These are phyloP conservation scores for Monilinia vaccinii-corymbosi DNA, from an alignment of 2,329 filamentous ascomycete genomes.

Conservation along the genomic window DNA sequence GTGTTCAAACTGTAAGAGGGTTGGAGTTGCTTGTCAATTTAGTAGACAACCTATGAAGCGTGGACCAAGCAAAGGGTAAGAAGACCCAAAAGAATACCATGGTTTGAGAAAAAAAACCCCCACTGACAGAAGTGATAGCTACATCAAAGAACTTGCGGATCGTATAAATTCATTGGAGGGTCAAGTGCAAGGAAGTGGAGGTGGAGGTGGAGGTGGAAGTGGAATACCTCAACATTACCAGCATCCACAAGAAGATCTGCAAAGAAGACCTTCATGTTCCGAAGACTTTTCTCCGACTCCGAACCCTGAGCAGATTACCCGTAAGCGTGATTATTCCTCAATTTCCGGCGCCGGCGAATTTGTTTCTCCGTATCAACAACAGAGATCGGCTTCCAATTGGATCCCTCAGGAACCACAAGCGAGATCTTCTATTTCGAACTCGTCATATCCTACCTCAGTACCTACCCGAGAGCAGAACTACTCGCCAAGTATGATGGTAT, in stretches of 20 bases:
- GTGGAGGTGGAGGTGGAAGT: constrained; percentile 18
- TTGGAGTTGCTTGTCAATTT: constrained; percentile 71
- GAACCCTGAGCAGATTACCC: constrained; percentile 31
- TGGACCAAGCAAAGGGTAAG: constrained; percentile 78
- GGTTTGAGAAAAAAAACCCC: constrained; percentile 12
- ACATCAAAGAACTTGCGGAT: constrained; percentile 87
- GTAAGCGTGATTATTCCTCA: constrained; percentile 40
- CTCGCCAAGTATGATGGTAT: constrained; percentile 26
- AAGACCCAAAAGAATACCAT: not conserved
- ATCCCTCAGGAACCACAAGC: constrained; percentile 19
- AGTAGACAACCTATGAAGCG: constrained; percentile 82
- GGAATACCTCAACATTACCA: constrained; percentile 31
- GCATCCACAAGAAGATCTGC: constrained; percentile 31
- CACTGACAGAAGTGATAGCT: constrained; percentile 39
- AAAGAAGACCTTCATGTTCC: constrained; percentile 32
- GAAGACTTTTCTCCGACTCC: constrained; percentile 46
- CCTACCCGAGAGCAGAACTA: constrained; percentile 25
- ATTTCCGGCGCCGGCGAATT: constrained; percentile 34
- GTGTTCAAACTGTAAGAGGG: constrained; percentile 74
- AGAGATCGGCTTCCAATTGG: constrained; percentile 21
- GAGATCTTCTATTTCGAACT: constrained; percentile 13
- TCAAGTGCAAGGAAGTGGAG: constrained; percentile 45
- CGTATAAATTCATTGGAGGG: constrained; percentile 75
- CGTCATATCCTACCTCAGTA: constrained; percentile 11
- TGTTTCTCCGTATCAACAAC: constrained; percentile 33